Conservation (phyloP, 2,329 filamentous ascomycete species). For the Aspergillus tanneri region DNA sequence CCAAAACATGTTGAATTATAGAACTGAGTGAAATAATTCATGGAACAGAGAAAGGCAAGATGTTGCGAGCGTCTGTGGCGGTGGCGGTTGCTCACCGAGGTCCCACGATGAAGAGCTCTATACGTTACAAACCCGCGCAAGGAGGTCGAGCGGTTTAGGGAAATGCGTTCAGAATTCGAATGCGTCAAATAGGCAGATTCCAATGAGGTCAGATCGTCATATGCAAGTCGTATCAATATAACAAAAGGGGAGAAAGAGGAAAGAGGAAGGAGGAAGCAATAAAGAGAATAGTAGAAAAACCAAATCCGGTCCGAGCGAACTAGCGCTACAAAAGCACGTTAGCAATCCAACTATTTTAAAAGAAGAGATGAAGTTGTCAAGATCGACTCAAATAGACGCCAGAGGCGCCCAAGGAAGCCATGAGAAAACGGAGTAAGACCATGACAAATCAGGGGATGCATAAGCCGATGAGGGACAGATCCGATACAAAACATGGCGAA, state of each 20-base stretch:
- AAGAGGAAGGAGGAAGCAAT: too few species aligned
- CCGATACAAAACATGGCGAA: not conserved
- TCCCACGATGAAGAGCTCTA: constrained; percentile 30
- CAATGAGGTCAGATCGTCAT: constrained; percentile 15
- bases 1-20: constrained; percentile 87
- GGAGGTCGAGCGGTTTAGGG: constrained; percentile 16
- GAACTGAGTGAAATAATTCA: constrained; percentile 36
- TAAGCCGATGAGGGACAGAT: not conserved
- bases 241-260: not conserved
- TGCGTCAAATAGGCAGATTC: constrained; percentile 9
- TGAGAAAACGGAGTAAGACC: not conserved
- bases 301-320: constrained; percentile 29
- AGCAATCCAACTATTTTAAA: too few species aligned
- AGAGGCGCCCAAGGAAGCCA: not conserved
- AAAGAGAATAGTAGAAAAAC: constrained; percentile 17
- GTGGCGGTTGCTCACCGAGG: constrained; percentile 24
- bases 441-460: not conserved
- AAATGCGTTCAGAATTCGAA: too few species aligned
- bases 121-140: constrained; percentile 24
- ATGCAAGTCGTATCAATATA: constrained; percentile 13
- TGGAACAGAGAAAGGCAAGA: constrained; percentile 27
- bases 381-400: not conserved
- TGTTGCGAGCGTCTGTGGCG: constrained; percentile 17
- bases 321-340: constrained; percentile 24
- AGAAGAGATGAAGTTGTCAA: not conserved